These are phyloP conservation scores for Camellia lanceoleosa DNA, from an alignment of 148 eudicot species.

Conservation along the genomic window DNA sequence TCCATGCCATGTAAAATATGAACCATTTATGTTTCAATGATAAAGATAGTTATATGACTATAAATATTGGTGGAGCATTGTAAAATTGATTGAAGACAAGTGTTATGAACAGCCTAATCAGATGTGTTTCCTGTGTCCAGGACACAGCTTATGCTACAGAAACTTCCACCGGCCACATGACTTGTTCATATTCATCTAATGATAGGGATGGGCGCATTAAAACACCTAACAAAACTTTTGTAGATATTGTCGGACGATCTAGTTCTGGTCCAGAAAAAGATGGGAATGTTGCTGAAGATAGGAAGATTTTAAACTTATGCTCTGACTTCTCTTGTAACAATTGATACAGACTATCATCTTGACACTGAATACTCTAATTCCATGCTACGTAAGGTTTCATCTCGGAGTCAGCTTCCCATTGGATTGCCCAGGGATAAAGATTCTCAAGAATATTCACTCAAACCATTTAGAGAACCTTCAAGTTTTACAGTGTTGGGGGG, in stretches of 20 bases:
- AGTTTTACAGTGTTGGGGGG: conserved; percentile 8
- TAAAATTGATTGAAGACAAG: neutral
- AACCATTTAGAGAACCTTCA: conserved; percentile 28
- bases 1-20: neutral
- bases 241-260: conserved; percentile 50
- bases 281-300: conserved; percentile 32
- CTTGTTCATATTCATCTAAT: conserved; percentile 21
- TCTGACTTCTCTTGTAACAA: conserved; percentile 33
- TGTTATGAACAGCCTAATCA: conserved; percentile 5
- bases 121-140: conserved; percentile 27
- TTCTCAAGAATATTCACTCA: conserved; percentile 15
- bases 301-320: conserved; percentile 25
- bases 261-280: conserved; percentile 33
- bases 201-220: conserved; percentile 28
- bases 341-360: conserved; percentile 18
- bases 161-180: conserved; percentile 21
- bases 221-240: conserved; percentile 40
- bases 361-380: conserved; percentile 24
- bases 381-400: conserved; percentile 15
- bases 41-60: neutral
- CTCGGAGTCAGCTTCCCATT: conserved; percentile 23
- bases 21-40: neutral
- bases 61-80: neutral
- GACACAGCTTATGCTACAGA: conserved; percentile 23
- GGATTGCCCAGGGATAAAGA: conserved; percentile 21